Evolutionary conservation across 1,284 basidiomycete species (phyloP), one percentile per base, ranked within the genome.

Genomic region (Sporisorium sorghi): DNA sequence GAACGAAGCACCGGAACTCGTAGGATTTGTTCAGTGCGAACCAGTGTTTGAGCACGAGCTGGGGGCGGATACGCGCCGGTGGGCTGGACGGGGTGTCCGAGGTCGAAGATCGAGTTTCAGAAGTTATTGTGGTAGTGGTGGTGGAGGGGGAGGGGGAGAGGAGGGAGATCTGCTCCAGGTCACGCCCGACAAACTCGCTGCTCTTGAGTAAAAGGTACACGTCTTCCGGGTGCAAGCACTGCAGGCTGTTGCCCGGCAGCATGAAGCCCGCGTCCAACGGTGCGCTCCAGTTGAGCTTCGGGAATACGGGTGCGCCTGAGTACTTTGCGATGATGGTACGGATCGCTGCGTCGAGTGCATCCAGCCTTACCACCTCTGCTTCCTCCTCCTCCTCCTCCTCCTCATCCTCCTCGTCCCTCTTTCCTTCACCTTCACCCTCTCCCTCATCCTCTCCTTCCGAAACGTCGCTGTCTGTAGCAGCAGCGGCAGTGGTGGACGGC

Each of bases 171-270:
- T 86, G 80, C 70, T 88, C 88, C 5, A 96, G 84, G 82, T 95
- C 95, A 74, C 96, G 92, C 8, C 89, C 88, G 47, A 94, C 87
- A 77, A 97, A 97, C 83, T 97, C 93, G 49, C 92, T 94, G 2
- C 92, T 93, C 85, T 99, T 99, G 73, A 99, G 88, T 0, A 97
- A 86, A 47, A 97, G 88, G 84, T 97, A 98, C 26, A 98, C 90
- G 77, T 99, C 96, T 5, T 91, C 89, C 0, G 94, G 93, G 1
- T 90, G 89, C 8, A 89, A 90, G 85, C 95, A 97, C 85, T 91
- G 91, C 40, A 98, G 86, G 0, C 92, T 93, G 6, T 91, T 91
- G n/a, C 92, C 88, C 2, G 93, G 91, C 1, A 97, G 87, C 69
- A 99, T 90, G 92, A 94, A 98, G 2, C 91, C 89, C 14, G 94